phyloP scores from a whole-genome alignment of 257 asterid genomes.

The Solanum boliviense region DNA sequence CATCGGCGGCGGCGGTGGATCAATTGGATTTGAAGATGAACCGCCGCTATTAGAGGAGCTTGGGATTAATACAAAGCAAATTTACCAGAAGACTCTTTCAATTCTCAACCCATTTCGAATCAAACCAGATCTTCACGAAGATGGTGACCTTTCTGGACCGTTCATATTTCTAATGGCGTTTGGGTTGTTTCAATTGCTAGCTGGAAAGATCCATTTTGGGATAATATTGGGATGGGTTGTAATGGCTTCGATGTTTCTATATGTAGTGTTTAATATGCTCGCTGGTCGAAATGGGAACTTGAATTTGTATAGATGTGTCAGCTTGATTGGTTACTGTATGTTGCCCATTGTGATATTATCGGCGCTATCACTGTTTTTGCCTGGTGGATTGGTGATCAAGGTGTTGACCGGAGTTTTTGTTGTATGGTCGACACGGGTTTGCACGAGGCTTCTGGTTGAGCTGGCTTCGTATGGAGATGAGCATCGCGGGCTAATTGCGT shows the following conservation, averaged over 20 bases:
- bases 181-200: constrained; percentile 78
- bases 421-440: constrained; percentile 61
- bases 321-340: constrained; percentile 66
- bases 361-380: constrained; percentile 46
- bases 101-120: constrained; percentile 60
- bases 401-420: constrained; percentile 37
- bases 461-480: constrained; percentile 62
- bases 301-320: constrained; percentile 61
- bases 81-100: constrained; percentile 66
- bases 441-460: constrained; percentile 65
- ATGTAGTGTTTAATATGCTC: constrained; percentile 57
- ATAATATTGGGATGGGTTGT: constrained; percentile 68
- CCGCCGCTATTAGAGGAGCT: constrained; percentile 86
- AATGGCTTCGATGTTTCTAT: constrained; percentile 56
- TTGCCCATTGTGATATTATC: constrained; percentile 58
- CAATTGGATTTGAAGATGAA: constrained; percentile 58
- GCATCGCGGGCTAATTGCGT: constrained; percentile 49
- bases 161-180: constrained; percentile 75
- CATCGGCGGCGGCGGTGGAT: constrained; percentile 18
- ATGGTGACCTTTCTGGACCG: constrained; percentile 83
- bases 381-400: constrained; percentile 58
- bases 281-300: constrained; percentile 58
- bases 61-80: constrained; percentile 79
- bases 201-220: constrained; percentile 81
- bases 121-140: constrained; percentile 62